Percentiles rank a stretch among this genome's conserved stretches.
Evolutionary conservation across 2,329 filamentous ascomycete species (phyloP).

Genomic region (Thielaviopsis ethacetica): DNA sequence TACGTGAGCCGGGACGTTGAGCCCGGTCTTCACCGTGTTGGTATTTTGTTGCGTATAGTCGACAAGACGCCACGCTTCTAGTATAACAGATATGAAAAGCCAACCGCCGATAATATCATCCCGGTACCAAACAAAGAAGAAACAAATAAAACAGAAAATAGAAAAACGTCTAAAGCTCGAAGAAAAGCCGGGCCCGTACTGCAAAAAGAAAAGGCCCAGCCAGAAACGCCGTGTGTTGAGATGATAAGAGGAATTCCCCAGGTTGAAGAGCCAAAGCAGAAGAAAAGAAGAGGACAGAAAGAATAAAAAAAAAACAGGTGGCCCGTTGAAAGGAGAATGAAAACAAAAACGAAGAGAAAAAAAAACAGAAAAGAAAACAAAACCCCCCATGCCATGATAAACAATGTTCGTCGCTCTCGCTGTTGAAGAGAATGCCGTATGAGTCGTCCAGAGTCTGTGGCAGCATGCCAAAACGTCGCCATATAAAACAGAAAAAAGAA

Average conservation of each 20-base stretch:
- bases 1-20: constrained; percentile 16
- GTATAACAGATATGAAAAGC: neutral
- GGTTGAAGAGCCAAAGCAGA: constrained; percentile 5
- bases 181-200: constrained; percentile 14
- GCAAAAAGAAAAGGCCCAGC: constrained; percentile 5
- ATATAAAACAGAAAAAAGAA: constrained; percentile 1
- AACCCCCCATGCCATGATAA: constrained; percentile 6
- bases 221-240: constrained; percentile 2
- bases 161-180: constrained; percentile 18
- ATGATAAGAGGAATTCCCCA: neutral
- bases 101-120: neutral
- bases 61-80: neutral
- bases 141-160: constrained; percentile 15
- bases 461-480: neutral
- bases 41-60: neutral
- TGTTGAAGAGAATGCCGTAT: constrained; percentile 13
- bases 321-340: neutral
- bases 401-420: constrained; percentile 12
- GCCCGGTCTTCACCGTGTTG: constrained; percentile 15
- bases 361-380: neutral
- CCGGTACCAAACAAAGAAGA: constrained; percentile 5
- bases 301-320: constrained; percentile 1
- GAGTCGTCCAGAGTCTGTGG: constrained; percentile 7
- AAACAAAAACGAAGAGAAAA: neutral
- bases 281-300: neutral